Percentiles rank a stretch among this genome's conserved stretches.
These are phyloP conservation scores for Aspergillus pseudotamarii DNA, from an alignment of 2,329 filamentous ascomycete species.

Conservation along the genomic window DNA sequence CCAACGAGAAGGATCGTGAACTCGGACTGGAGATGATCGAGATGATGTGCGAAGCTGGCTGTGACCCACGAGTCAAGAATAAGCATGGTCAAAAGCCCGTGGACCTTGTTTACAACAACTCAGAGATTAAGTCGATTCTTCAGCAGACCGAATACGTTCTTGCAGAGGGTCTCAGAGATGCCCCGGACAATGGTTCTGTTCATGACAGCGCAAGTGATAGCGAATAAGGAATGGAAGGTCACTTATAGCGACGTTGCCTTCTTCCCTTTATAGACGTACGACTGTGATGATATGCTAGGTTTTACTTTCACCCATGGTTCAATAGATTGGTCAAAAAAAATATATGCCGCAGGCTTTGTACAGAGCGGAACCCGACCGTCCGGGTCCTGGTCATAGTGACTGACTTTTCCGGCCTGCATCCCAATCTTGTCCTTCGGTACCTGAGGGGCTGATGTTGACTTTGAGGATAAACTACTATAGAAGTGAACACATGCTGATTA, in stretches of 20 bases:
- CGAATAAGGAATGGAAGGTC: slow-evolving; percentile 28
- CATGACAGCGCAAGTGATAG: slow-evolving; percentile 47
- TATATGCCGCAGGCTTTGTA: neutral
- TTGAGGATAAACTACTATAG: neutral
- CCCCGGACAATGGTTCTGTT: slow-evolving; percentile 38
- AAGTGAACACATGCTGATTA: neutral
- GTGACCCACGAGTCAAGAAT: slow-evolving; percentile 52
- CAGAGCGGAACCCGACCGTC: neutral
- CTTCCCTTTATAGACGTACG: slow-evolving; percentile 20
- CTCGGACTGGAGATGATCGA: slow-evolving; percentile 50
- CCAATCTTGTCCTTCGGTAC: neutral
- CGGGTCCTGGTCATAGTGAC: neutral
- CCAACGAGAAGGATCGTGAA: slow-evolving; percentile 49
- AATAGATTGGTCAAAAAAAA: slow-evolving; percentile 1
- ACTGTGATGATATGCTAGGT: slow-evolving; percentile 20
- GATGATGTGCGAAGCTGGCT: slow-evolving; percentile 54
- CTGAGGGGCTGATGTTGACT: neutral
- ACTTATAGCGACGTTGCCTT: slow-evolving; percentile 2
- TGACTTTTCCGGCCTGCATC: slow-evolving; percentile 19
- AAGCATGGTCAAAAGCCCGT: slow-evolving; percentile 50
- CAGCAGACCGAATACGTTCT: slow-evolving; percentile 52
- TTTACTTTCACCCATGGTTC: neutral
- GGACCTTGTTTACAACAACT: slow-evolving; percentile 48
- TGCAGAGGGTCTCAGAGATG: slow-evolving; percentile 46
- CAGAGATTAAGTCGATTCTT: slow-evolving; percentile 44